Percentiles rank a stretch among this genome's conserved stretches.
phyloP scores from a whole-genome alignment of 805 yeast genomes.

The Yarrowia keelungensis region DNA sequence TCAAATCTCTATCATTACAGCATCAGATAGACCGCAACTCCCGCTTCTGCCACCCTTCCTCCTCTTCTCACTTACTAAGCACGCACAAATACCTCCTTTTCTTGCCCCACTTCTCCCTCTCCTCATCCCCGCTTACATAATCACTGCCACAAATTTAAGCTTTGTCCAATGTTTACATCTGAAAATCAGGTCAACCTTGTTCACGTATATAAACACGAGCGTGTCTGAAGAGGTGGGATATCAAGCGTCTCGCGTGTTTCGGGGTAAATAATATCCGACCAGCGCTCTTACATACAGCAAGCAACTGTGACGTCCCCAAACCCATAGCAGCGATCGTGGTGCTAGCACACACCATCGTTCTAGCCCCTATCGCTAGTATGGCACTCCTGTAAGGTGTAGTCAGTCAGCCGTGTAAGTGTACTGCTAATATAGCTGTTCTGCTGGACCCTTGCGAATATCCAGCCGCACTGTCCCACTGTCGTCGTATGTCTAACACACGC shows the following conservation, averaged over 20 bases:
- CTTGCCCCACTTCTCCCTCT: no score
- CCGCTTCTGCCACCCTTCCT: no score
- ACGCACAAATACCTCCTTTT: no score
- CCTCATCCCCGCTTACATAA: no score
- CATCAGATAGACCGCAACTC: no score
- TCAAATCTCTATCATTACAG: no score
- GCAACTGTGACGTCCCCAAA: background rate
- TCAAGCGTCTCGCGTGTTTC: background rate
- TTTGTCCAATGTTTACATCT: conserved; percentile 14
- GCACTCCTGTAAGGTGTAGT: background rate
- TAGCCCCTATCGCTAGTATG: background rate
- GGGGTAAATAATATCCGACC: no score
- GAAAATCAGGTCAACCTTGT: background rate
- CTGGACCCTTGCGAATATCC: background rate
- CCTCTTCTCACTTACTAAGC: no score
- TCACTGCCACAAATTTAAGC: background rate
- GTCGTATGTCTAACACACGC: conserved; percentile 2
- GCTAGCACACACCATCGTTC: background rate
- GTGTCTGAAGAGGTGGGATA: background rate
- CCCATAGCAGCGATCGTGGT: background rate
- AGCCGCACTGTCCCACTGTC: background rate
- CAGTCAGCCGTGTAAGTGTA: conserved; percentile 4
- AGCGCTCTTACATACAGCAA: background rate
- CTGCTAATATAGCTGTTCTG: no score
- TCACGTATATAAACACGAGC: conserved; percentile 10